Percentiles rank a stretch among this genome's conserved stretches.
Conservation (phyloP, 345 rosid species). For the Camelina hispida region DNA sequence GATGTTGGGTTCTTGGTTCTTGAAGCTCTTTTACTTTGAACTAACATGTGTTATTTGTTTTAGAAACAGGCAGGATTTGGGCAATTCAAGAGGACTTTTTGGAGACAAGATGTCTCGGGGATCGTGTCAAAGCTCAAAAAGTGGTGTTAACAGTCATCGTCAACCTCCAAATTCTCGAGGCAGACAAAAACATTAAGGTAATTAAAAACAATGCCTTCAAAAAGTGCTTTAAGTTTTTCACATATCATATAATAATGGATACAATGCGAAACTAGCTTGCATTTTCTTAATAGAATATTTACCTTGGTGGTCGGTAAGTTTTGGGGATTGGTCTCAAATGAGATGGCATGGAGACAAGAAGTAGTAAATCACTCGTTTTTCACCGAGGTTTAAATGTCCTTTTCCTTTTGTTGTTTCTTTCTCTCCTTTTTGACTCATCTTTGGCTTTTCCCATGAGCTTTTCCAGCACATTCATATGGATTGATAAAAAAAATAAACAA, state of each 20-base stretch:
- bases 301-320: slow-evolving; percentile 36
- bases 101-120: slow-evolving; percentile 44
- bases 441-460: slow-evolving; percentile 41
- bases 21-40: slow-evolving; percentile 34
- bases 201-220: slow-evolving; percentile 25
- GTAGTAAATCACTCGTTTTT: slow-evolving; percentile 43
- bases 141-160: slow-evolving; percentile 29
- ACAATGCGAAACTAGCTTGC: slow-evolving; percentile 2
- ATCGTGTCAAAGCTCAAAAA: slow-evolving; percentile 31
- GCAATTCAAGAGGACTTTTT: slow-evolving; percentile 37
- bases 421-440: slow-evolving; percentile 39
- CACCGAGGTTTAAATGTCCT: slow-evolving; percentile 42
- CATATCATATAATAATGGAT: not conserved
- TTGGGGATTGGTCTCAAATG: slow-evolving; percentile 27
- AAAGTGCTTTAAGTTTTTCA: slow-evolving; percentile 5
- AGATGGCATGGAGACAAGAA: slow-evolving; percentile 34
- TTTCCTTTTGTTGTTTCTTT: slow-evolving; percentile 34
- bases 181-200: slow-evolving; percentile 33
- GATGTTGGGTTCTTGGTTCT: slow-evolving; percentile 39
- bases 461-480: slow-evolving; percentile 40
- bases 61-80: slow-evolving; percentile 32
- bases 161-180: slow-evolving; percentile 40
- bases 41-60: slow-evolving; percentile 32
- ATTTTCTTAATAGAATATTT: slow-evolving; percentile 19
- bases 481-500: slow-evolving; percentile 21